These are phyloP conservation scores for Russula lepida DNA, from an alignment of 768 basidiomycete genomes.

Conservation along the genomic window DNA sequence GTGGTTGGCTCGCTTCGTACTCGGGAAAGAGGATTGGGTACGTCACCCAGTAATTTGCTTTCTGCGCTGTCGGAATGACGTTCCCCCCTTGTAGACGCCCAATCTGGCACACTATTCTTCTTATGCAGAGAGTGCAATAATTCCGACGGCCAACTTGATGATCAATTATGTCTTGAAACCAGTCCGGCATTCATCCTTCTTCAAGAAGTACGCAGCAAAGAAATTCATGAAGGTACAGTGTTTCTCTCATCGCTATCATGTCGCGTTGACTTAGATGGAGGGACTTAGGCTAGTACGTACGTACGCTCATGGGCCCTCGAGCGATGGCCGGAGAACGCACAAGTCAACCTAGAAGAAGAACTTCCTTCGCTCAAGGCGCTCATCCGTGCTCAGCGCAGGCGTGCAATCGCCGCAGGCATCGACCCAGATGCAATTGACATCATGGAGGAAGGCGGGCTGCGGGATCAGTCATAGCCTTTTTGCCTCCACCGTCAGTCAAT, in stretches of 20 bases:
- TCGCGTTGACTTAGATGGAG: neutral
- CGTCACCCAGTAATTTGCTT: conserved; percentile 24
- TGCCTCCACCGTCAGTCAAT: conserved; percentile 12
- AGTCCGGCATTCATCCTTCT: conserved; percentile 65
- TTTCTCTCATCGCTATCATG: neutral
- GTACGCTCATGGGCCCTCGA: conserved; percentile 80
- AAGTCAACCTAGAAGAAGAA: conserved; percentile 52
- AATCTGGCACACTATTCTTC: conserved; percentile 84
- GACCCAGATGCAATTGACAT: conserved; percentile 21
- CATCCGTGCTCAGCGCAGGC: conserved; percentile 33
- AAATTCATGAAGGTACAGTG: conserved; percentile 68
- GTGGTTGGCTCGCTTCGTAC: conserved; percentile 75
- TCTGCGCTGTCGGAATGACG: conserved; percentile 13
- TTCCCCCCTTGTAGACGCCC: conserved; percentile 45
- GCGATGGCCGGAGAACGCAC: conserved; percentile 56
- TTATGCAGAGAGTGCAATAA: conserved; percentile 69
- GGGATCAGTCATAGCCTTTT: conserved; percentile 12
- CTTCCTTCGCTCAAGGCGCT: conserved; percentile 51
- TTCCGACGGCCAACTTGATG: conserved; percentile 81
- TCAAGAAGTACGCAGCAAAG: conserved; percentile 83
- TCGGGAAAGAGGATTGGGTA: conserved; percentile 86
- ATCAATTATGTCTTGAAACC: conserved; percentile 77
- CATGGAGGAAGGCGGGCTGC: conserved; percentile 16
- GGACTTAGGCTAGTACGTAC: conserved; percentile 63
- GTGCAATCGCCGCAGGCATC: conserved; percentile 20